These are phyloP conservation scores for Schizochytrium sp. DNA, from an alignment of 108 stramenopile genomes.

Conservation along the genomic window DNA sequence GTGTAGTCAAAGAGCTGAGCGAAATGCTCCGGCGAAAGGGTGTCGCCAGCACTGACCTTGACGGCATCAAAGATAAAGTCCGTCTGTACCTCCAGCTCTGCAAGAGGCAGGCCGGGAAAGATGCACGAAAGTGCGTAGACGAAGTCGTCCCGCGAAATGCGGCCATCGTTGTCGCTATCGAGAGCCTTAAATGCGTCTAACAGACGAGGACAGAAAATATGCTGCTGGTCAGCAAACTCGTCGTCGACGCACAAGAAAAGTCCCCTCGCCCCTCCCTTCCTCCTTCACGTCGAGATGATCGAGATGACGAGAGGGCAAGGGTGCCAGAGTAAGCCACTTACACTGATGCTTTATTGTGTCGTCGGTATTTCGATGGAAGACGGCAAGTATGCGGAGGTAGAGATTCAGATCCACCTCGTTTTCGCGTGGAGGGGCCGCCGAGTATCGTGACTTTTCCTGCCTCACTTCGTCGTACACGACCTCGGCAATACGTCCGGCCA, in stretches of 20 bases:
- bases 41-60: background rate
- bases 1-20: background rate
- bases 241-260: too few relatives aligned
- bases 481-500: background rate
- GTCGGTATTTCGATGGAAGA: background rate
- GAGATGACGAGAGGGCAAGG: background rate
- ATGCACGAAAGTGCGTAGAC: background rate
- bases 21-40: background rate
- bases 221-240: background rate
- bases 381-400: background rate
- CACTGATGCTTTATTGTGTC: background rate
- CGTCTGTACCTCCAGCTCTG: background rate
- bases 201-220: background rate
- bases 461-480: background rate
- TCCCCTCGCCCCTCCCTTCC: too few relatives aligned
- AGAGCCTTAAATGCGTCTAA: background rate
- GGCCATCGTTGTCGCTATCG: constrained; percentile 12
- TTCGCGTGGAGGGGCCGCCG: background rate
- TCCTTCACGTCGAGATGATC: too few relatives aligned
- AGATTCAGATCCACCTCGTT: background rate
- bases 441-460: background rate
- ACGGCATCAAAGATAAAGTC: background rate
- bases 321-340: background rate
- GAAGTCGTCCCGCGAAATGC: background rate
- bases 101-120: background rate